phyloP scores from a whole-genome alignment of 495 filamentous ascomycete genomes.

The Tuber umbilicatum region DNA sequence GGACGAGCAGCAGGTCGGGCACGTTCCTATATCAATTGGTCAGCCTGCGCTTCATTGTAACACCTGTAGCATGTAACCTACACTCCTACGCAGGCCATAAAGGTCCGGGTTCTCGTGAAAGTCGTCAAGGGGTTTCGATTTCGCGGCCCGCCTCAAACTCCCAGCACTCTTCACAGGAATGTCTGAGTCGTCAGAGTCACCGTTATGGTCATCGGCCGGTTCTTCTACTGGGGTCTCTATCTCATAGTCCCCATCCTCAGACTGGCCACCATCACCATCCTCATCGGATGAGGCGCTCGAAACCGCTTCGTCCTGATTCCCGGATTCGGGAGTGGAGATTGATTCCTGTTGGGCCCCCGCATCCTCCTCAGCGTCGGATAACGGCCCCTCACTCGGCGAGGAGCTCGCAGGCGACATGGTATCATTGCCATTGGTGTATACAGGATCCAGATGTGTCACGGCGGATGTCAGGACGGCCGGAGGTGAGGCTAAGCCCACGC shows the following conservation, averaged over 20 bases:
- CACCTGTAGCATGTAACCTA: slow-evolving; percentile 46
- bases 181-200: slow-evolving; percentile 22
- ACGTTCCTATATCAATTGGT: slow-evolving; percentile 48
- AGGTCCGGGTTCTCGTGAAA: slow-evolving; percentile 91
- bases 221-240: slow-evolving; percentile 37
- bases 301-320: slow-evolving; percentile 30
- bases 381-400: slow-evolving; percentile 38
- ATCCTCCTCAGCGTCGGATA: slow-evolving; percentile 40
- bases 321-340: slow-evolving; percentile 35
- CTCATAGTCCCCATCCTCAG: slow-evolving; percentile 41
- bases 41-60: slow-evolving; percentile 34
- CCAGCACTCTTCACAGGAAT: slow-evolving; percentile 21
- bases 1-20: slow-evolving; percentile 49
- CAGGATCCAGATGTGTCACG: slow-evolving; percentile 24
- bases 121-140: slow-evolving; percentile 81
- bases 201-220: slow-evolving; percentile 31
- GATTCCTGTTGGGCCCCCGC: slow-evolving; percentile 34
- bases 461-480: slow-evolving; percentile 28
- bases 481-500: slow-evolving; percentile 36
- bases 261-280: slow-evolving; percentile 31
- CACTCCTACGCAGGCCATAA: slow-evolving; percentile 87
- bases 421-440: slow-evolving; percentile 26
- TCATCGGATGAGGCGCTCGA: slow-evolving; percentile 38
- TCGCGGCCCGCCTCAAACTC: slow-evolving; percentile 54
- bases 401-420: slow-evolving; percentile 22